Percentiles rank a stretch among this genome's conserved stretches.
Evolutionary conservation across 352 stramenopile species (phyloP).

Genomic region (Phytophthora citricola): DNA sequence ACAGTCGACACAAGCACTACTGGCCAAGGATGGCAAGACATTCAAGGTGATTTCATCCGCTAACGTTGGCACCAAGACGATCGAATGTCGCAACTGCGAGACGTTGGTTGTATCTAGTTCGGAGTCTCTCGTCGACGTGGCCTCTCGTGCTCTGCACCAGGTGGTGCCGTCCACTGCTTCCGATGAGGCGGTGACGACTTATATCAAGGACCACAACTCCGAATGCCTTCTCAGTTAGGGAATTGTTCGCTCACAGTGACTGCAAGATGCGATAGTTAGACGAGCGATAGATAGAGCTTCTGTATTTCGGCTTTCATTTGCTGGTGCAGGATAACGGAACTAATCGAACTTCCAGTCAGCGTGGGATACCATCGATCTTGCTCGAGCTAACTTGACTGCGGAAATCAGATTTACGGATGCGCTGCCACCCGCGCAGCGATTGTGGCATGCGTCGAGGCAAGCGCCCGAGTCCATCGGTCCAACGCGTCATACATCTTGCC

Average conservation of each 20-base stretch:
- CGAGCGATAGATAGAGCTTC: conserved; percentile 45
- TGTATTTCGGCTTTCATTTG: conserved; percentile 36
- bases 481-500: conserved; percentile 78
- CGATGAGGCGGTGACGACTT: conserved; percentile 27
- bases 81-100: conserved; percentile 33
- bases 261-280: conserved; percentile 9
- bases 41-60: conserved; percentile 25
- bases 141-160: conserved; percentile 33
- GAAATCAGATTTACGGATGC: conserved; percentile 27
- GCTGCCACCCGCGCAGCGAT: conserved; percentile 47
- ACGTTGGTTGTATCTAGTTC: conserved; percentile 37
- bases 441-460: conserved; percentile 58
- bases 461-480: conserved; percentile 61
- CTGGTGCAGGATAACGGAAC: conserved; percentile 14
- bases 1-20: conserved; percentile 25
- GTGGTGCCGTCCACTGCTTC: conserved; percentile 14
- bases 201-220: conserved; percentile 37
- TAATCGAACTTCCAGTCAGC: conserved; percentile 18
- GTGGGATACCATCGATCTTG: conserved; percentile 2
- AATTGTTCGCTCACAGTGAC: background rate
- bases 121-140: conserved; percentile 20
- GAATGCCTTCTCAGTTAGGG: conserved; percentile 23
- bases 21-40: conserved; percentile 4
- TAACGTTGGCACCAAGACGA: conserved; percentile 19
- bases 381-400: conserved; percentile 10